phyloP scores from a whole-genome alignment of 176 grass and related monocot species.

The Oryza rufipogon region DNA sequence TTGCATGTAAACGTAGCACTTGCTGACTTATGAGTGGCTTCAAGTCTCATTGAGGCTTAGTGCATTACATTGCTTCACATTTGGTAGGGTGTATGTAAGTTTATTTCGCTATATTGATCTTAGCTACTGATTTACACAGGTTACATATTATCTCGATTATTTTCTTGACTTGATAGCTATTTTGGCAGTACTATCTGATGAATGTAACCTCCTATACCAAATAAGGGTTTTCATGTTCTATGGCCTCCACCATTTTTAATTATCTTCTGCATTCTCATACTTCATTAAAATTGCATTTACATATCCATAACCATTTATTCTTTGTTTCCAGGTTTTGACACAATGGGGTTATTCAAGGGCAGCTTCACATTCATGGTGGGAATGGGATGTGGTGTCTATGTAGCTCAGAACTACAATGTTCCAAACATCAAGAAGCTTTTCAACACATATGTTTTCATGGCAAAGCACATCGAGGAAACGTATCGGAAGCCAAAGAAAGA shows the following conservation, averaged over 20 bases:
- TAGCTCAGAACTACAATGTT: constrained; percentile 76
- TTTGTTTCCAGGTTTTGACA: constrained; percentile 21
- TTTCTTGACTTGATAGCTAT: background rate
- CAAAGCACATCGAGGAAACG: constrained; percentile 70
- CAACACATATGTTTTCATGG: constrained; percentile 59
- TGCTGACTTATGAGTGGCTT: background rate
- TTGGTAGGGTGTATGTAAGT: background rate
- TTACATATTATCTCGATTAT: background rate
- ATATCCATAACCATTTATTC: background rate
- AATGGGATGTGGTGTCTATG: constrained; percentile 62
- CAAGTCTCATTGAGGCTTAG: background rate
- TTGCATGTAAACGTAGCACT: constrained; percentile 7
- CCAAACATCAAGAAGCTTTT: constrained; percentile 73
- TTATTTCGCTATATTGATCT: background rate
- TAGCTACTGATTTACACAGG: background rate
- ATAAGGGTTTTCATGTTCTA: background rate
- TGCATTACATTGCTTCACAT: background rate
- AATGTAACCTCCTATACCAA: background rate
- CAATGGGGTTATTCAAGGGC: constrained; percentile 68
- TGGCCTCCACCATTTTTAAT: background rate
- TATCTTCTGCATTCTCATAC: background rate
- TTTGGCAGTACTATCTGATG: constrained; percentile 14
- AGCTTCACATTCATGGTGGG: constrained; percentile 65
- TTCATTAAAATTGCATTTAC: background rate
- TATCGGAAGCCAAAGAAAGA: constrained; percentile 73